These are phyloP conservation scores for Komagataella populi DNA, from an alignment of 805 yeast species.

Conservation along the genomic window DNA sequence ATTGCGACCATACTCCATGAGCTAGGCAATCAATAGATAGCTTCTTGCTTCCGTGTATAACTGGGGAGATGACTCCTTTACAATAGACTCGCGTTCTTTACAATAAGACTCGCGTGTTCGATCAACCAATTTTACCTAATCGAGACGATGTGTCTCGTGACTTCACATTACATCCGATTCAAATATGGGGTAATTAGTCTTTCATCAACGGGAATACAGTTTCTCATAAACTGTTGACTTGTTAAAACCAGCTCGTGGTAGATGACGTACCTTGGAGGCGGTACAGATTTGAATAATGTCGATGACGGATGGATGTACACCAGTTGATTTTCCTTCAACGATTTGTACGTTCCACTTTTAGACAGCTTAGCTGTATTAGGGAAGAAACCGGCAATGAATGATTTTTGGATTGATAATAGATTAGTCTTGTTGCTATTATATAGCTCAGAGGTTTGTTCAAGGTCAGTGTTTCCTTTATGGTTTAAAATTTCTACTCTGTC, in stretches of 20 bases:
- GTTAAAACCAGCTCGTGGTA: constrained; percentile 81
- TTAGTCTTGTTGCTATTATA: constrained; percentile 6
- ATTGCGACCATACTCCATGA: background rate
- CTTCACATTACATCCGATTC: background rate
- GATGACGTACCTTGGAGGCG: constrained; percentile 61
- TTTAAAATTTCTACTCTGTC: constrained; percentile 33
- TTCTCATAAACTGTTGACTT: constrained; percentile 78
- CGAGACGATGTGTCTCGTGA: background rate
- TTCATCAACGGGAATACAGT: constrained; percentile 60
- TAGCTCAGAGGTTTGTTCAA: constrained; percentile 9
- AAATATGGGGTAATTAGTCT: constrained; percentile 3
- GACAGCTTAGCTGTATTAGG: constrained; percentile 49
- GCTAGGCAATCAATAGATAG: background rate
- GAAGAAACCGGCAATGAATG: constrained; percentile 57
- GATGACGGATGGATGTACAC: constrained; percentile 84
- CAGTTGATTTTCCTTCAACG: constrained; percentile 54
- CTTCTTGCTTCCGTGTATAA: background rate
- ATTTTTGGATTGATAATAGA: constrained; percentile 28
- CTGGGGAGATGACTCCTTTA: background rate
- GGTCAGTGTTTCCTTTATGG: constrained; percentile 15
- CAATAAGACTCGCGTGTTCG: background rate
- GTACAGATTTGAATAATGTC: constrained; percentile 44
- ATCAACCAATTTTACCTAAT: background rate
- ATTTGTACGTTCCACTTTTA: constrained; percentile 49
- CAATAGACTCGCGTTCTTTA: too few species aligned